Base-by-base conservation (phyloP, 23 red algal genomes). In the Gracilariopsis chorda region DNA sequence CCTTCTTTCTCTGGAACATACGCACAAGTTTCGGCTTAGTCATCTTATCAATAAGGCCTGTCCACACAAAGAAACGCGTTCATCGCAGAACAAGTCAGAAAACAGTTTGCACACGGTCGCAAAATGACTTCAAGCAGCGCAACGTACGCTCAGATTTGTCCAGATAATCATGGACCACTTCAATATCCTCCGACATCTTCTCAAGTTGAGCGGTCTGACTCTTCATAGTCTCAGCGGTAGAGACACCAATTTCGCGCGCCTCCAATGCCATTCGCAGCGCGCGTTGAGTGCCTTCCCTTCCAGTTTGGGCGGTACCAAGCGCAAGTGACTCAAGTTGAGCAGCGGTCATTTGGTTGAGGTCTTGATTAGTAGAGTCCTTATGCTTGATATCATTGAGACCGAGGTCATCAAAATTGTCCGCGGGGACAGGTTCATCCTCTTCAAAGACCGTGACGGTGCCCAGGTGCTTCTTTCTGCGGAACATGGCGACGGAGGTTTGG, bases 171-270 rank as follows among this genome's bases (percentile, higher is more conserved):
- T 96, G 88, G 9, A 93, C 87, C 5, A 75, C 79, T 62, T 92
- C 94, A 45, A 96, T 90, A 56, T 96, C 82, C 30, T 92, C 94
- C 4, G 60, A 62, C 68, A 96, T 92, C 68, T 86, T 82, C 80
- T 96, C 94, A 10, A 96, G 75, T 82, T 96, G 94, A 32, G 72
- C 80, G 11, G 94, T 92, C 87, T 96, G 94, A 7, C 88, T 67
- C 9, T 90, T 39, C 67, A 96, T 80, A 20, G 83, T 74, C 34
- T 67, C 44, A 10, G 94, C 94, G 8, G 94, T 96, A 3, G 44
- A 49, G 10, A 73, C 87, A 14, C 94, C 94, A 83, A 92, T 89
- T 23, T 81, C 74, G 25, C 94, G 83, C 62, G 94, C 82, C 58
- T 96, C 94, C 30, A 65, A 55, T 40, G 88, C 94, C 9, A 96